Evolutionary conservation across 2,329 filamentous ascomycete genomes (phyloP).

Genomic region (Xylaria arbuscula): DNA sequence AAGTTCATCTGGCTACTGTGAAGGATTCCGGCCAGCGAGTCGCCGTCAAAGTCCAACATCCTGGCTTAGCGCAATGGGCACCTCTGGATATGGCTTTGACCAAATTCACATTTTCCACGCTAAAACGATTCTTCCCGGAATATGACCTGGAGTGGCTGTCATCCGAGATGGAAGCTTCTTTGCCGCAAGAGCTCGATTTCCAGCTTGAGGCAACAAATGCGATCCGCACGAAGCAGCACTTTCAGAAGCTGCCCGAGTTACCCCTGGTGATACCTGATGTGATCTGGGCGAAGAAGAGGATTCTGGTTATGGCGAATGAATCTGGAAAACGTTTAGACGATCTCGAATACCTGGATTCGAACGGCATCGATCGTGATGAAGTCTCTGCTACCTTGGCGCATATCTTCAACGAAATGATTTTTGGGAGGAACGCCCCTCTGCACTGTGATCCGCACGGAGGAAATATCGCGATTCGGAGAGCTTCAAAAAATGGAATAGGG

Average conservation of each 20-base stretch:
- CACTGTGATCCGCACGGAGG: slow-evolving; percentile 98
- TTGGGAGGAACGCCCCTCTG: slow-evolving; percentile 85
- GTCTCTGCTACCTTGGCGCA: slow-evolving; percentile 89
- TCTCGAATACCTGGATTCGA: slow-evolving; percentile 83
- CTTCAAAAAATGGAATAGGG: slow-evolving; percentile 65
- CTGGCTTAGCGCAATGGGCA: slow-evolving; percentile 87
- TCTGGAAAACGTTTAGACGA: slow-evolving; percentile 90
- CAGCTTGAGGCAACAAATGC: slow-evolving; percentile 87
- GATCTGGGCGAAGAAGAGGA: slow-evolving; percentile 86
- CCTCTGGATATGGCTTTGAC: slow-evolving; percentile 89
- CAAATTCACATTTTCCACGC: slow-evolving; percentile 84
- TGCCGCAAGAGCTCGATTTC: slow-evolving; percentile 94
- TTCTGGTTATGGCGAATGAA: slow-evolving; percentile 95
- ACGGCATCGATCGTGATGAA: slow-evolving; percentile 92
- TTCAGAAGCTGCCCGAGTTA: slow-evolving; percentile 76
- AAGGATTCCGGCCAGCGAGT: slow-evolving; percentile 86
- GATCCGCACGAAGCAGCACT: slow-evolving; percentile 80
- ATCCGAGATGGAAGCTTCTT: slow-evolving; percentile 88
- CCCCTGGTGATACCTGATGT: slow-evolving; percentile 91
- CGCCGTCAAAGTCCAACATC: slow-evolving; percentile 97
- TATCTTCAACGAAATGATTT: slow-evolving; percentile 99
- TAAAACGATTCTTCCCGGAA: slow-evolving; percentile 95
- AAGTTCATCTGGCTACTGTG: slow-evolving; percentile 89
- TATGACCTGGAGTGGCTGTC: slow-evolving; percentile 98
- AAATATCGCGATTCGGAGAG: slow-evolving; percentile 91